A percentile compares a stretch with the other conserved stretches of the same genome.
phyloP scores from a whole-genome alignment of 1,284 basidiomycete species.

The Waitea zeae region DNA sequence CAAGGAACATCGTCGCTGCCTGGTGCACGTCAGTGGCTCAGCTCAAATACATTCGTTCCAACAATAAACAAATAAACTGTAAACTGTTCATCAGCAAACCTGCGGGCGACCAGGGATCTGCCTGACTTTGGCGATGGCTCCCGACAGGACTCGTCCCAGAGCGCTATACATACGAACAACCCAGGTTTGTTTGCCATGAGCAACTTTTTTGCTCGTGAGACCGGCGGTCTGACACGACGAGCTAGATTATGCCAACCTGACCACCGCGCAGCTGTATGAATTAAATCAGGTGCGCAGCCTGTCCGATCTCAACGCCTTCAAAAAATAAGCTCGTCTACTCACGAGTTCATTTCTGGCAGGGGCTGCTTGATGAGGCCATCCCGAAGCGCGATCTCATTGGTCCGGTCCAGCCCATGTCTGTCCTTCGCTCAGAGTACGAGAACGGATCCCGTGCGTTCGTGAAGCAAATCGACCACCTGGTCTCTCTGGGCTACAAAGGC shows the following conservation, averaged over 20 bases:
- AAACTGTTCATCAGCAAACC: no score
- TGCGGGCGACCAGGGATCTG: no score
- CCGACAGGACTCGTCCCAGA: no score
- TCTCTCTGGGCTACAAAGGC: conserved; percentile 21
- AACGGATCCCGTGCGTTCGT: conserved; percentile 17
- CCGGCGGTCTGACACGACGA: no score
- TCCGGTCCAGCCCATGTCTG: conserved; percentile 5
- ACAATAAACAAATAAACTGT: no score
- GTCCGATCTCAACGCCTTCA: background rate
- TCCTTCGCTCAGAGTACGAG: conserved; percentile 19
- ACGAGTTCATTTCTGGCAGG: conserved; percentile 2
- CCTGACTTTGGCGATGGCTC: no score
- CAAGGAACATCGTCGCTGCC: no score
- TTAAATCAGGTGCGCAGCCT: conserved; percentile 10
- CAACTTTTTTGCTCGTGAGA: no score
- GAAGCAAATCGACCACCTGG: conserved; percentile 21
- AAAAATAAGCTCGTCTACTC: background rate
- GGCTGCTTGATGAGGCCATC: conserved; percentile 5
- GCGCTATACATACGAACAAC: no score
- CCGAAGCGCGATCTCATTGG: conserved; percentile 7
- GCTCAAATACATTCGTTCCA: no score
- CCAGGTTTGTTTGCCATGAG: no score
- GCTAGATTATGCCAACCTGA: conserved; percentile 4
- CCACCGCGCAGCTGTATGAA: conserved; percentile 8
- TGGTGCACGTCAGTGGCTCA: no score